Percentiles rank a stretch among this genome's conserved stretches.
Conservation (phyloP, 768 basidiomycete species). For the Boletales sp. region DNA sequence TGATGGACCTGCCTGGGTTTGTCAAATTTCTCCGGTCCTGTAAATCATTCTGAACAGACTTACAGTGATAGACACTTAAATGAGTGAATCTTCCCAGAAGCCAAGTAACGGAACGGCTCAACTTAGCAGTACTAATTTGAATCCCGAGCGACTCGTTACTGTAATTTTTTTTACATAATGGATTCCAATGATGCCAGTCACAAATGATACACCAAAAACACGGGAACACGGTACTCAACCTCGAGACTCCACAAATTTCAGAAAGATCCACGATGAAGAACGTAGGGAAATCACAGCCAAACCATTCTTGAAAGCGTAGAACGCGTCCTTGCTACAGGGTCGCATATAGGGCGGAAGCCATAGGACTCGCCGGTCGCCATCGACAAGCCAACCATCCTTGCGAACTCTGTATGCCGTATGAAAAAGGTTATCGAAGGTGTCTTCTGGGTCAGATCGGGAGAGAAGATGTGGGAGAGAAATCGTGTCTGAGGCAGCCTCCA, state of each 20-base stretch:
- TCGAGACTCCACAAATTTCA: not conserved
- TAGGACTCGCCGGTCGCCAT: slow-evolving; percentile 14
- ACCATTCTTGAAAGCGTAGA: slow-evolving; percentile 11
- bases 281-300: not conserved
- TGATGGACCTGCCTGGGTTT: too few species aligned
- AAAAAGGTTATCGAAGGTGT: slow-evolving; percentile 1
- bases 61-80: too few species aligned
- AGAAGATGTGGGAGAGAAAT: slow-evolving; percentile 1
- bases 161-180: too few species aligned
- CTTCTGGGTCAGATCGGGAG: slow-evolving; percentile 7
- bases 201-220: too few species aligned
- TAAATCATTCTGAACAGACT: too few species aligned
- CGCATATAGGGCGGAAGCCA: slow-evolving; percentile 6
- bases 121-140: too few species aligned
- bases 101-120: too few species aligned
- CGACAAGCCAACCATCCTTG: slow-evolving; percentile 20
- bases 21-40: too few species aligned
- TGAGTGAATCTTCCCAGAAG: too few species aligned
- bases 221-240: not conserved
- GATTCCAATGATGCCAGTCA: too few species aligned
- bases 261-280: not conserved
- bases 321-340: slow-evolving; percentile 2
- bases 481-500: not conserved
- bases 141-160: too few species aligned
- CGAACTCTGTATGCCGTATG: slow-evolving; percentile 12